Evolutionary conservation across 805 yeast genomes (phyloP), one percentile per base, ranked within the genome.

Genomic region (Yamadazyma sp.): DNA sequence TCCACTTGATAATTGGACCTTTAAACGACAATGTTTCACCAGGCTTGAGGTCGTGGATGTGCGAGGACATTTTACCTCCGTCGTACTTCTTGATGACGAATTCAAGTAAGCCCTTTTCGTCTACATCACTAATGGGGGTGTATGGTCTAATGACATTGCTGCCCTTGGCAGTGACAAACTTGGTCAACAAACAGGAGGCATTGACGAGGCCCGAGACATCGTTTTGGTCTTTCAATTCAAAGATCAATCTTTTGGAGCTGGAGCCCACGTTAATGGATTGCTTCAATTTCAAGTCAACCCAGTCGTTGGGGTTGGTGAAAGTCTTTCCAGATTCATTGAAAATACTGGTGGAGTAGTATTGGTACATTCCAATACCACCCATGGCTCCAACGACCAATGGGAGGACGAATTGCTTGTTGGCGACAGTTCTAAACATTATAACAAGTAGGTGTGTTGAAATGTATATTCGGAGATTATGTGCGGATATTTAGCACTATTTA

Each of bases 1-100:
- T 79, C 86, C 93, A 90, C 73, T 93, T 93, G 55, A 75, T 71
- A 49, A 89, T 76, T 48, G 98, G 98, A 35, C 99, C 99, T 73
- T 89, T 91, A 76, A 93, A 84, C 7, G 95, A 67, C 40, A 93
- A 74, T 35, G 89, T 78, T 55, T 93, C 98, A 54, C 83, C 77
- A 44, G 76, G 78, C 63, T 84, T 80, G 59, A 91, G 77, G 43
- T 64, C 64, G 60, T 74, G 77, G 42, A 88, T 64, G 66, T 87
- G 93, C 56, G 70, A 70, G 37, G 91, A 77, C 78, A 89, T 80
- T 67, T 85, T 84, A 54, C 98, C 97, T 39, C 73, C 77, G 35
- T 81, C 84, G 70, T 93, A 93, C 46, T 71, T 77, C 77, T 93
- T 93, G 66, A 93, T 73, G 43, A 90, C 77, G 49, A 93, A 75